phyloP scores from a whole-genome alignment of 441 rosid genomes.

The Dalechampia spathulata region DNA sequence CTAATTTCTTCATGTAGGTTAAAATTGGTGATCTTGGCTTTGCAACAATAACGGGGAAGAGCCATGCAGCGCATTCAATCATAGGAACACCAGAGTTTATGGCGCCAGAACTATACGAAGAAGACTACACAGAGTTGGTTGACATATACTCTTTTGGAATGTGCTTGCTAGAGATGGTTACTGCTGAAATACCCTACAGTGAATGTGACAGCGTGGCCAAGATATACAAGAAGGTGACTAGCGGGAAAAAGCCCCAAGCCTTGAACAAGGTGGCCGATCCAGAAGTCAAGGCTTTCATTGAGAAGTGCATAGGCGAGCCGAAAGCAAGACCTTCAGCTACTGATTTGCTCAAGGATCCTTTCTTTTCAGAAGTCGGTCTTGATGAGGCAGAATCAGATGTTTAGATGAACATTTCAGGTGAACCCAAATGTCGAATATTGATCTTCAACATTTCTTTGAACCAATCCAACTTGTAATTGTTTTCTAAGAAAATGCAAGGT shows the following conservation, averaged over 20 bases:
- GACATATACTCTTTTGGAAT: conserved; percentile 81
- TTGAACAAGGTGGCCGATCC: conserved; percentile 36
- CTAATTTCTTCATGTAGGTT: conserved; percentile 25
- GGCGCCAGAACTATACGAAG: conserved; percentile 91
- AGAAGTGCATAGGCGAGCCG: conserved; percentile 55
- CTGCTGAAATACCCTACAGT: conserved; percentile 65
- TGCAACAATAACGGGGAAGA: conserved; percentile 63
- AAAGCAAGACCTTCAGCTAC: conserved; percentile 61
- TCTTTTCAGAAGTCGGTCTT: conserved; percentile 42
- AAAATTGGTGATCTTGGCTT: conserved; percentile 87
- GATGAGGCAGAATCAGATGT: conserved; percentile 22
- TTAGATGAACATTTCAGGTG: background rate
- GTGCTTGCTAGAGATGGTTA: conserved; percentile 82
- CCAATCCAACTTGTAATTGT: background rate
- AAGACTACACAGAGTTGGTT: conserved; percentile 69
- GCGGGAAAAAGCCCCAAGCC: conserved; percentile 49
- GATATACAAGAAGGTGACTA: conserved; percentile 68
- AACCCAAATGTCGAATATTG: too few species aligned
- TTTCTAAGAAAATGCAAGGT: background rate
- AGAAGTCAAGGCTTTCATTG: conserved; percentile 53
- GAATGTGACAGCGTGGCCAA: conserved; percentile 73
- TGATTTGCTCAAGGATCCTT: conserved; percentile 57
- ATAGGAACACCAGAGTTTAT: conserved; percentile 78
- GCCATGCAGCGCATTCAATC: conserved; percentile 62
- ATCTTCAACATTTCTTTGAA: too few species aligned